A percentile compares a stretch with the other conserved stretches of the same genome.
Conservation (phyloP, 1,284 basidiomycete genomes). For the Omphalotus olearius region DNA sequence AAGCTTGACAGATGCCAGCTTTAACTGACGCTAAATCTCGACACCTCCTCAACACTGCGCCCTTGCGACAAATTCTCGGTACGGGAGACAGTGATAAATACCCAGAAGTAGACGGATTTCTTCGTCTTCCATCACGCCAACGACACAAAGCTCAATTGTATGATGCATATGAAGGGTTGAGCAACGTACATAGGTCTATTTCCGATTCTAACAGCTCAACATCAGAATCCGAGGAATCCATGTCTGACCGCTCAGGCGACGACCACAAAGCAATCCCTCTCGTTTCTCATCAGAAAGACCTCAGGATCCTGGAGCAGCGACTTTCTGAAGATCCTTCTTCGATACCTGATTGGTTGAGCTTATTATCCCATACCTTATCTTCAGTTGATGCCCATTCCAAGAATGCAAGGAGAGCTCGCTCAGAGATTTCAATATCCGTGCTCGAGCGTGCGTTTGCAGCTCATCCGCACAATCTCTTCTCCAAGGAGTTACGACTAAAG, state of each 20-base stretch:
- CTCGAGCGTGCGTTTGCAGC: conserved; percentile 60
- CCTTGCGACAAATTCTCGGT: conserved; percentile 41
- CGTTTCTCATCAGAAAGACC: conserved; percentile 52
- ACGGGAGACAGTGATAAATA: conserved; percentile 38
- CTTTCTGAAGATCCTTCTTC: conserved; percentile 49
- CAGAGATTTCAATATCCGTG: conserved; percentile 68
- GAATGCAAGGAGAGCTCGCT: conserved; percentile 58
- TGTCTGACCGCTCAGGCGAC: conserved; percentile 22
- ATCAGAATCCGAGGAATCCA: conserved; percentile 26
- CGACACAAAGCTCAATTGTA: conserved; percentile 7
- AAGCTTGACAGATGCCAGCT: conserved; percentile 38
- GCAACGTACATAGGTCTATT: conserved; percentile 20
- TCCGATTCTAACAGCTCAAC: conserved; percentile 35
- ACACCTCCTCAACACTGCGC: conserved; percentile 45
- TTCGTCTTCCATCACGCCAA: conserved; percentile 45
- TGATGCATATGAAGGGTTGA: conserved; percentile 43
- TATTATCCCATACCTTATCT: conserved; percentile 58
- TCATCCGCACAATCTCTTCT: conserved; percentile 45
- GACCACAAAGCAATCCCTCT: conserved; percentile 32
- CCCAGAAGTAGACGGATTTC: conserved; percentile 62
- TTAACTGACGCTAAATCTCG: conserved; percentile 54
- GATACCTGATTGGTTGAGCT: conserved; percentile 57
- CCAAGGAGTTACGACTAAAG: conserved; percentile 50
- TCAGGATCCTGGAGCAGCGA: conserved; percentile 55
- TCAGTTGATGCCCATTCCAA: conserved; percentile 56